These are phyloP conservation scores for Prillingera fragicola DNA, from an alignment of 1,284 basidiomycete genomes.

Conservation along the genomic window DNA sequence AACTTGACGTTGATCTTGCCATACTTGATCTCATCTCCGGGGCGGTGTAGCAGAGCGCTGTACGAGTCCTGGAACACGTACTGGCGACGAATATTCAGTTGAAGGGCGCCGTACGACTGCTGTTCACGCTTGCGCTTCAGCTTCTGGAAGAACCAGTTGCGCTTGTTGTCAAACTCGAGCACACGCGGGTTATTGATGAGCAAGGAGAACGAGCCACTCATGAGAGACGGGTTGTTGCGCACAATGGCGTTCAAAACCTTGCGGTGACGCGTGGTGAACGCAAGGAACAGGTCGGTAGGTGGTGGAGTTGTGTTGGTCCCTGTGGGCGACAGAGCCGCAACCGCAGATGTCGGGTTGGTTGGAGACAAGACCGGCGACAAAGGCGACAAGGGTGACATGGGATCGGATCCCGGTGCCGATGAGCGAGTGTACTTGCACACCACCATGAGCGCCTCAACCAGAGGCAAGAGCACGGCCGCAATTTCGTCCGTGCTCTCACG, in stretches of 20 bases:
- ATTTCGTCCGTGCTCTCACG: conserved; percentile 76
- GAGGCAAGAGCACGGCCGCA: conserved; percentile 79
- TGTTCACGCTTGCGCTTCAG: conserved; percentile 77
- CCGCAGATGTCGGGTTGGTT: background rate
- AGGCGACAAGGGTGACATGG: conserved; percentile 51
- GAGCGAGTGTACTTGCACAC: conserved; percentile 74
- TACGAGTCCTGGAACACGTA: conserved; percentile 98
- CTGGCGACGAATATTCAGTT: conserved; percentile 85
- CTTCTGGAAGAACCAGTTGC: conserved; percentile 97
- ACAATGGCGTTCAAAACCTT: conserved; percentile 97
- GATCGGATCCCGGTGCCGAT: background rate
- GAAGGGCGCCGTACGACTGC: conserved; percentile 68
- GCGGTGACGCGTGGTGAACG: conserved; percentile 89
- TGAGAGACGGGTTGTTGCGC: conserved; percentile 91
- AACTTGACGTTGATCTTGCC: conserved; percentile 97
- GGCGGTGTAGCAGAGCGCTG: conserved; percentile 80
- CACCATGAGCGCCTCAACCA: conserved; percentile 95
- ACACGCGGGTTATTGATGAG: conserved; percentile 94
- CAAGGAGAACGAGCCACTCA: conserved; percentile 96
- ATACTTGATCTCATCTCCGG: conserved; percentile 94
- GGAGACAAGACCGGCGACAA: conserved; percentile 59
- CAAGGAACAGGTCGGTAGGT: conserved; percentile 79
- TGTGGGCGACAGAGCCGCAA: conserved; percentile 51
- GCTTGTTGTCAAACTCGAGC: conserved; percentile 99
- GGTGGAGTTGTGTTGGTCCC: conserved; percentile 62